Evolutionary conservation across 805 yeast genomes (phyloP).

Genomic region (Candida morakotiae): DNA sequence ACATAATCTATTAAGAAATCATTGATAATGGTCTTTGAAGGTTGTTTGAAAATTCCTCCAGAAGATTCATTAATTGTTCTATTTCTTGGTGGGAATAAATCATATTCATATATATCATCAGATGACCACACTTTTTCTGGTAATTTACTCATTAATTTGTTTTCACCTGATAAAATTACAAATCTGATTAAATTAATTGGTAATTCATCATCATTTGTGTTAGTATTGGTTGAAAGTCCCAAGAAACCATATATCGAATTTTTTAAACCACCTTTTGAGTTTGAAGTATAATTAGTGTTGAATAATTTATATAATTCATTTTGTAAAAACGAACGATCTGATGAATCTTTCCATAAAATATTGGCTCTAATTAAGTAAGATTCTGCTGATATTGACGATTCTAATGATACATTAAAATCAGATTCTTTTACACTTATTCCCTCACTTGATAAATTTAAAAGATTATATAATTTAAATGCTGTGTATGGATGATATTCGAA

Average conservation of each 20-base stretch:
- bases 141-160: conserved; percentile 63
- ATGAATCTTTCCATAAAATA: conserved; percentile 49
- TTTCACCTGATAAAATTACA: conserved; percentile 68
- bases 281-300: conserved; percentile 1
- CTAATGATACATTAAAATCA: conserved; percentile 19
- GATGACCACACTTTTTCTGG: conserved; percentile 60
- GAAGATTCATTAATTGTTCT: conserved; percentile 32
- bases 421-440: conserved; percentile 17
- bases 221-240: conserved; percentile 3
- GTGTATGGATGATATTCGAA: conserved; percentile 55
- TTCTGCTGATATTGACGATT: conserved; percentile 43
- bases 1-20: conserved; percentile 39
- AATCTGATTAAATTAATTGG: conserved; percentile 65
- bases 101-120: conserved; percentile 65
- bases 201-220: conserved; percentile 22
- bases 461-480: conserved; percentile 46
- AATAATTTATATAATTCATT: conserved; percentile 32
- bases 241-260: conserved; percentile 7
- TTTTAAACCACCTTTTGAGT: conserved; percentile 2
- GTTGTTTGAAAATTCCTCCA: conserved; percentile 20
- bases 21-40: conserved; percentile 9
- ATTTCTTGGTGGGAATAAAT: conserved; percentile 61
- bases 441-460: conserved; percentile 33
- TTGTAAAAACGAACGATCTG: conserved; percentile 44
- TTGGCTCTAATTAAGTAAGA: conserved; percentile 58